These are phyloP conservation scores for Ceratobasidium sp. DNA, from an alignment of 1,284 basidiomycete genomes.

Conservation along the genomic window DNA sequence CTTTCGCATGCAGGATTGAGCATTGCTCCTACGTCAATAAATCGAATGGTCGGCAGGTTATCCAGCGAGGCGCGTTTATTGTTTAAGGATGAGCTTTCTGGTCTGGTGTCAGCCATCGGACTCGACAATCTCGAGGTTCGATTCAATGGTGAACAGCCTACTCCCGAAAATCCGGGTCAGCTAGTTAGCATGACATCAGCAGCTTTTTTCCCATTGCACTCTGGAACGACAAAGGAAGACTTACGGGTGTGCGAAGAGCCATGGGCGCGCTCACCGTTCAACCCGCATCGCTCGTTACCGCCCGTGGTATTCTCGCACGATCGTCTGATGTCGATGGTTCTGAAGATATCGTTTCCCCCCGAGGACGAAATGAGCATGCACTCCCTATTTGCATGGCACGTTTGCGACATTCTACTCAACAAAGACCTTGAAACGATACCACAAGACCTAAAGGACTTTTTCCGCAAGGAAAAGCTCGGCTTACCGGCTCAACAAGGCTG, in stretches of 20 bases:
- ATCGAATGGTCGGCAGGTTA: not conserved
- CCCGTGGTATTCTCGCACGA: not conserved
- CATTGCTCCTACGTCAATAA: not conserved
- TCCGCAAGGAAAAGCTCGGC: constrained; percentile 48
- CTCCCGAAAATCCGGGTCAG: no score
- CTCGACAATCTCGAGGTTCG: constrained; percentile 33
- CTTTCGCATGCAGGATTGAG: no score
- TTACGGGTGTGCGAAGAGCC: not conserved
- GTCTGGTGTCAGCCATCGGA: not conserved
- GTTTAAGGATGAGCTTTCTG: not conserved
- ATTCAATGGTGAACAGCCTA: not conserved
- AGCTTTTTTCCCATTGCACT: not conserved
- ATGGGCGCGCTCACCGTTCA: constrained; percentile 4
- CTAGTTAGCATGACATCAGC: constrained; percentile 1
- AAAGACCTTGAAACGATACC: constrained; percentile 43
- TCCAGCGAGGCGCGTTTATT: not conserved
- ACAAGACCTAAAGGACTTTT: constrained; percentile 47
- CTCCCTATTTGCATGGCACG: no score
- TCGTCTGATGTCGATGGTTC: constrained; percentile 4
- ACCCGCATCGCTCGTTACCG: not conserved
- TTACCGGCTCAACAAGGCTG: constrained; percentile 30
- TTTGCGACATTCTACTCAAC: not conserved
- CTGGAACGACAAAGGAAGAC: not conserved
- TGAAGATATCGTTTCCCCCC: constrained; percentile 1
- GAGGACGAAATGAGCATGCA: no score